Percentiles rank a stretch among this genome's conserved stretches.
Evolutionary conservation across 768 basidiomycete genomes (phyloP).

Genomic region (Trichaptum fuscoviolaceum): DNA sequence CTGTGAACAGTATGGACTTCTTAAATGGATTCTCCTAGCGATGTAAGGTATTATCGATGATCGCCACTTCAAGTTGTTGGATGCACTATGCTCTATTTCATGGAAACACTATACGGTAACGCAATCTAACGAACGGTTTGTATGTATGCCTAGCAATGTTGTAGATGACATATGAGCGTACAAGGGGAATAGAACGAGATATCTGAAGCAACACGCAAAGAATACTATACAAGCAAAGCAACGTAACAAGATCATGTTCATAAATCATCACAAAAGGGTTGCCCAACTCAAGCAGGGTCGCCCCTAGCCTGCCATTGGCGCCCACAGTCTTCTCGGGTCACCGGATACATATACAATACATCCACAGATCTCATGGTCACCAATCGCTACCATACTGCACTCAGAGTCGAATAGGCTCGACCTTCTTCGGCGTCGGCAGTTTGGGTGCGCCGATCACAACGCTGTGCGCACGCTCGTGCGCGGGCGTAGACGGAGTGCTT

Average conservation of each 20-base stretch:
- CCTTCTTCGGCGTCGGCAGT: conserved; percentile 38
- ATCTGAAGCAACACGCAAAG: neutral
- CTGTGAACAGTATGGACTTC: no score
- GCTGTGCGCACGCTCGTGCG: conserved; percentile 16
- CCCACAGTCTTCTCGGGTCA: neutral
- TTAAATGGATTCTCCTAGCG: no score
- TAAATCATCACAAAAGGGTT: neutral
- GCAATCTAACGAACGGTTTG: neutral
- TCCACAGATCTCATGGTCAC: neutral
- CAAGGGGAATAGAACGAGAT: neutral
- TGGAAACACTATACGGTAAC: neutral
- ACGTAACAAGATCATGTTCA: neutral
- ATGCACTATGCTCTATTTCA: no score
- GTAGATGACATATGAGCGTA: neutral
- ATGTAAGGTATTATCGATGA: no score
- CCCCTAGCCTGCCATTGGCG: neutral
- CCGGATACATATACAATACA: neutral
- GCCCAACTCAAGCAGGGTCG: neutral
- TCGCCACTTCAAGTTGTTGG: no score
- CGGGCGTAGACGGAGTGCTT: conserved; percentile 19
- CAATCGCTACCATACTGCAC: neutral
- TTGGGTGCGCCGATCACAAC: conserved; percentile 18
- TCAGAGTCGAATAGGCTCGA: conserved; percentile 38
- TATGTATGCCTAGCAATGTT: neutral
- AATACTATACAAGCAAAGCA: neutral